Percentiles rank a stretch among this genome's conserved stretches.
Conservation (phyloP, 2,329 filamentous ascomycete genomes). For the Penicillium sp. region DNA sequence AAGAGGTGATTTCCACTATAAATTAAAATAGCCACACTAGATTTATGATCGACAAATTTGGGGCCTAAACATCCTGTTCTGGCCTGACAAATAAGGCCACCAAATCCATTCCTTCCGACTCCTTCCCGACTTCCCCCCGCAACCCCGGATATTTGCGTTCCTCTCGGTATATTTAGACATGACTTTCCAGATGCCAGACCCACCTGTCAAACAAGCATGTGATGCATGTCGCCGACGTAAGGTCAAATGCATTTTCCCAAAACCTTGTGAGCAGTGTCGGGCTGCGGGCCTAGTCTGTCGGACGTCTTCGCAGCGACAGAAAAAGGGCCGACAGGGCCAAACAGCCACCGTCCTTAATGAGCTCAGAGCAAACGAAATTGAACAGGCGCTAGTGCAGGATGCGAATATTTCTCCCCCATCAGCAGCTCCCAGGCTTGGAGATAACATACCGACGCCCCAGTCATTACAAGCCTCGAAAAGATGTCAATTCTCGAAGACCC, state of each 20-base stretch:
- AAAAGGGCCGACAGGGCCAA: slow-evolving; percentile 23
- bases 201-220: slow-evolving; percentile 18
- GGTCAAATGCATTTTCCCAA: slow-evolving; percentile 19
- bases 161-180: background rate
- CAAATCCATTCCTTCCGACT: background rate
- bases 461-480: background rate
- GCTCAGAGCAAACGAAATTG: slow-evolving; percentile 8
- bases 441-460: background rate
- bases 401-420: background rate
- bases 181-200: background rate
- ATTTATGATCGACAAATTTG: background rate
- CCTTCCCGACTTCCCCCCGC: slow-evolving; percentile 11
- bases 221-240: slow-evolving; percentile 28
- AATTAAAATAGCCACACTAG: background rate
- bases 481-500: slow-evolving; percentile 2
- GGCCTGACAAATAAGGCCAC: slow-evolving; percentile 1
- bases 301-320: slow-evolving; percentile 14
- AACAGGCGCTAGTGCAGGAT: background rate
- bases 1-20: background rate
- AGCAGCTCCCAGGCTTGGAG: background rate
- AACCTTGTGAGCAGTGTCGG: slow-evolving; percentile 21
- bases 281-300: slow-evolving; percentile 18
- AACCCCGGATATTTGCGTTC: slow-evolving; percentile 1
- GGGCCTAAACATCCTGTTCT: too few relatives aligned
- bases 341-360: slow-evolving; percentile 23